Base-by-base conservation (phyloP, 345 rosid species). In the Ceriops tagal region DNA sequence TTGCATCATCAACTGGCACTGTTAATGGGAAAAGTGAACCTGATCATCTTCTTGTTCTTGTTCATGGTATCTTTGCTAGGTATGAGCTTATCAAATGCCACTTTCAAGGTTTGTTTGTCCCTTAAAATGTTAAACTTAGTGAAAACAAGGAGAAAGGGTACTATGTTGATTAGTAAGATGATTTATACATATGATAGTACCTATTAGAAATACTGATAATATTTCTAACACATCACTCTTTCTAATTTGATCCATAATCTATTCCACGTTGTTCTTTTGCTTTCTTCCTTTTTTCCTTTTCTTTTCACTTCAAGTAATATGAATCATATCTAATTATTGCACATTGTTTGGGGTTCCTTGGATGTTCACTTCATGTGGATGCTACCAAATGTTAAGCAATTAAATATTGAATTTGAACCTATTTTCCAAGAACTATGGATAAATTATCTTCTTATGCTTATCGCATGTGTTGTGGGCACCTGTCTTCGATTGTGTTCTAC, bases 11-110 rank as follows among this genome's bases (percentile, higher is more conserved):
- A 0, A 72, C 67, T 72, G 79, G 80, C 11, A 70, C 75, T 24
- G 22, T 64, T 8, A 83, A 79, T 77, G 85, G 81, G 47, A 83
- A 76, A 73, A 71, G 52, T 69, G 86, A 80, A 30, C 96, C 97
- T 51, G 97, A 95, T 85, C 99, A 95, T 80, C 99, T 95, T 72
- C 93, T 95, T 77, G 96, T 95, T 75, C 99, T 95, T 77, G 99
- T 92, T 61, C 99, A 95, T 37, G 99, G 99, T 59, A 95, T 95
- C 67, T 77, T 92, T 58, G 99, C 96, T 32, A 90, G 99, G 97
- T 93, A 84, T 69, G 43, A 60, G 46, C 62, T 58, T 6, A 63
- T 51, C 61, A 47, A n/a, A 10, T 62, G 35, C 61, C 26, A 46
- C 75, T 57, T 13, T 35, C 72, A 24, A 7, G 21, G 52, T 61